Evolutionary conservation across 352 stramenopile species (phyloP).

Genomic region (Globisporangium nagaii): DNA sequence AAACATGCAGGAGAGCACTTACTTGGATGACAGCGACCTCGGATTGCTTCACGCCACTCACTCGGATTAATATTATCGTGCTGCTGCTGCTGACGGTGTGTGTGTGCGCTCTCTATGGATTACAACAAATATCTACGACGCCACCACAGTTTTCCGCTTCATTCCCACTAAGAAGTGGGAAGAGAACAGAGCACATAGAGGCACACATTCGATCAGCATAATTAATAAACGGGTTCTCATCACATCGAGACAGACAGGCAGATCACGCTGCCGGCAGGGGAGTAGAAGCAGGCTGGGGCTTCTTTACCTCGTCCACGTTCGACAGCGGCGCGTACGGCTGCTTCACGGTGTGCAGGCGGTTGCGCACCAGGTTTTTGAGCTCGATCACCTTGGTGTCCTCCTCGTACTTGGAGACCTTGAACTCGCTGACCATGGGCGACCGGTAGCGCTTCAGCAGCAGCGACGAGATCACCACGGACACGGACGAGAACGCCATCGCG

Average conservation of each 20-base stretch:
- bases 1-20: neutral
- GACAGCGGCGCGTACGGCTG: conserved; percentile 63
- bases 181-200: neutral
- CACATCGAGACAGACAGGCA: too few species aligned
- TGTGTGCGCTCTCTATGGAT: neutral
- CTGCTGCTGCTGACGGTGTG: neutral
- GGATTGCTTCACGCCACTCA: too few species aligned
- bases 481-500: conserved; percentile 85
- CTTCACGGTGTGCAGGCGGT: conserved; percentile 47
- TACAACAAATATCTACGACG: conserved; percentile 7
- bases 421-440: conserved; percentile 31
- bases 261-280: conserved; percentile 7
- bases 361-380: conserved; percentile 68
- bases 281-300: conserved; percentile 2
- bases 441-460: conserved; percentile 80
- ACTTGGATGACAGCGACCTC: too few species aligned
- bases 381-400: conserved; percentile 69
- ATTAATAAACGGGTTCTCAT: neutral
- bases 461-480: conserved; percentile 83
- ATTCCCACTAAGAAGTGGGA: conserved; percentile 1
- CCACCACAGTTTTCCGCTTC: neutral
- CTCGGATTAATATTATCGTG: conserved; percentile 6
- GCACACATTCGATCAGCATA: conserved; percentile 2
- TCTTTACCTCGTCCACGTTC: conserved; percentile 48
- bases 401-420: conserved; percentile 46